Conservation (phyloP, 805 yeast species). For the Ogataea thermomethanolica region DNA sequence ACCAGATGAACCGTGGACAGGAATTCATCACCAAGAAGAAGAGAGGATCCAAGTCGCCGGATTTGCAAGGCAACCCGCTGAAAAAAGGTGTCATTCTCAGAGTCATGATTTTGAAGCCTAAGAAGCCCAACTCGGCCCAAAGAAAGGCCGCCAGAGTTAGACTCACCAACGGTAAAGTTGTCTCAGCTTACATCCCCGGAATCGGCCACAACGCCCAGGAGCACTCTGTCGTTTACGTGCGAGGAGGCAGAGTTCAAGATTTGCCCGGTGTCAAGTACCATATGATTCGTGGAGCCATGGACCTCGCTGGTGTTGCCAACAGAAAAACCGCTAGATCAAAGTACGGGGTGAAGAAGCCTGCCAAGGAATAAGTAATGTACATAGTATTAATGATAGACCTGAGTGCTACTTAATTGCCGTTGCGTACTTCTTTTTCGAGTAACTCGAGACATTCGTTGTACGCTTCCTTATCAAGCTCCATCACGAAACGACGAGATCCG, state of each 20-base stretch:
- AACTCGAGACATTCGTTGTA: constrained; percentile 45
- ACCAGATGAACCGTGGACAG: constrained; percentile 70
- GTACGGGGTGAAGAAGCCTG: constrained; percentile 89
- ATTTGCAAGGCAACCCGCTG: constrained; percentile 77
- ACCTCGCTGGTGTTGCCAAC: constrained; percentile 92
- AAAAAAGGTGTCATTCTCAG: constrained; percentile 90
- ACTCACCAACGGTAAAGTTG: constrained; percentile 81
- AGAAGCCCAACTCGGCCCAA: constrained; percentile 97
- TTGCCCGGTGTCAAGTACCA: constrained; percentile 97
- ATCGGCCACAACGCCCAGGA: constrained; percentile 99
- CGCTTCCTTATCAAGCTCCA: constrained; percentile 33
- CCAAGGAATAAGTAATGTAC: constrained; percentile 36
- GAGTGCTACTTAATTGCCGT: constrained; percentile 5
- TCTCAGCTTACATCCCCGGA: constrained; percentile 94
- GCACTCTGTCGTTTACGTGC: constrained; percentile 89
- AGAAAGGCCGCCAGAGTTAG: constrained; percentile 96
- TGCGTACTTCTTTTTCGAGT: constrained; percentile 41
- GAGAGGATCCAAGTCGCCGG: constrained; percentile 65
- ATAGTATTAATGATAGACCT: constrained; percentile 3
- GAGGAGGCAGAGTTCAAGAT: constrained; percentile 99
- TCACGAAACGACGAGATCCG: constrained; percentile 16
- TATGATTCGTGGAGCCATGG: constrained; percentile 88
- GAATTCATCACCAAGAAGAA: constrained; percentile 37
- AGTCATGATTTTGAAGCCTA: constrained; percentile 94
- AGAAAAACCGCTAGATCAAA: constrained; percentile 86